Conservation (phyloP, 192 early-diverging fungal genomes). For the Chytriomyces sp. region DNA sequence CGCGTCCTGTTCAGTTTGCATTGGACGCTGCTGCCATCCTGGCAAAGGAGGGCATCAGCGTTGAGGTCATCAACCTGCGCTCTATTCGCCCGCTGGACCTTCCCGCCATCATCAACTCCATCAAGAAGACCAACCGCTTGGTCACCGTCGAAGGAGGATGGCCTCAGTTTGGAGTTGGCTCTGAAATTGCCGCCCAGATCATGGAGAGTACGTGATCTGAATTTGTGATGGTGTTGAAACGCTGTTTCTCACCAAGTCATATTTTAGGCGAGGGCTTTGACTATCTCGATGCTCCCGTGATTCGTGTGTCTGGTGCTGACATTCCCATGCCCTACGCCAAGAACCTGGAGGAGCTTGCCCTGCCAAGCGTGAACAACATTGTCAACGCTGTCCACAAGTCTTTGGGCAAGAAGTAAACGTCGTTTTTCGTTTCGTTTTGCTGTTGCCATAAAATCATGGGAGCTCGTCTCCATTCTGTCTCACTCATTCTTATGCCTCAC, state of each 20-base stretch:
- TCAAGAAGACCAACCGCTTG: constrained; percentile 98
- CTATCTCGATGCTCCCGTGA: constrained; percentile 92
- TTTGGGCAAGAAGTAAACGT: constrained; percentile 50
- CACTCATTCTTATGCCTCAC: too few relatives aligned
- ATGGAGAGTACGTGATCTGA: constrained; percentile 94
- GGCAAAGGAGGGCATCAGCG: constrained; percentile 68
- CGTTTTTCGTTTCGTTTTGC: background rate
- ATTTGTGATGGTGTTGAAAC: constrained; percentile 16
- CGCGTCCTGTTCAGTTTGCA: constrained; percentile 80
- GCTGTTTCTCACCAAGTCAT: background rate
- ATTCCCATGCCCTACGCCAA: constrained; percentile 95
- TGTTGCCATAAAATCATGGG: too few relatives aligned
- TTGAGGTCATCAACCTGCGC: constrained; percentile 92
- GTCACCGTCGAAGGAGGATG: constrained; percentile 96
- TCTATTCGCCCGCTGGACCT: constrained; percentile 96
- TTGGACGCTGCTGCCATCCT: constrained; percentile 87
- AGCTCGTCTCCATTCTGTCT: too few relatives aligned
- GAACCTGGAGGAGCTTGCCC: constrained; percentile 88
- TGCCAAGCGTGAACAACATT: constrained; percentile 84
- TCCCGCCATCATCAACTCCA: constrained; percentile 83
- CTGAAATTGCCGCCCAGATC: constrained; percentile 92
- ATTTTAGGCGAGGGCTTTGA: constrained; percentile 83
- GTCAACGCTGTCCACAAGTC: constrained; percentile 76
- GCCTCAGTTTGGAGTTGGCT: constrained; percentile 92
- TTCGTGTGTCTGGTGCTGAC: constrained; percentile 94